A percentile compares a stretch with the other conserved stretches of the same genome.
Conservation (phyloP, 2,329 filamentous ascomycete genomes). For the Dothistroma pini region DNA sequence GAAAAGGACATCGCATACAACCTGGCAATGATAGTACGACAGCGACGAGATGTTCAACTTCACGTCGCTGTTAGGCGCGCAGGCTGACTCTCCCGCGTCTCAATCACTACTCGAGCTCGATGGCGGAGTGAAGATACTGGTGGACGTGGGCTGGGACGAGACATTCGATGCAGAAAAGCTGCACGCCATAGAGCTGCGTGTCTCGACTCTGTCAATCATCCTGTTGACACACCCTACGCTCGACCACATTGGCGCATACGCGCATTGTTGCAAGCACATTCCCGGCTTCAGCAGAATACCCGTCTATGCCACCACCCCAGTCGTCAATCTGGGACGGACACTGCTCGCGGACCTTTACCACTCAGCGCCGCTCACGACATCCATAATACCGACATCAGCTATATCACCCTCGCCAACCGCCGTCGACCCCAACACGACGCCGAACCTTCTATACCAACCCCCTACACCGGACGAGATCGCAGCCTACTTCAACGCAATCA, state of each 20-base stretch:
- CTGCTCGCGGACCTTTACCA: slow-evolving; percentile 88
- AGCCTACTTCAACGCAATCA: slow-evolving; percentile 84
- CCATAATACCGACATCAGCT: slow-evolving; percentile 69
- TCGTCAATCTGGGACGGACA: slow-evolving; percentile 88
- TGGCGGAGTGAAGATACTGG: slow-evolving; percentile 89
- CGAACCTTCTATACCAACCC: slow-evolving; percentile 60
- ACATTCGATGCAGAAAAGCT: slow-evolving; percentile 79
- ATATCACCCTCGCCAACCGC: slow-evolving; percentile 41
- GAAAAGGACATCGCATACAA: not conserved
- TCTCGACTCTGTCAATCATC: slow-evolving; percentile 87
- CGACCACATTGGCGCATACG: slow-evolving; percentile 87
- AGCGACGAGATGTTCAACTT: slow-evolving; percentile 85
- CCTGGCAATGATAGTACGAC: not conserved
- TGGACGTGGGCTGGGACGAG: slow-evolving; percentile 96
- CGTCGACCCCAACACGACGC: slow-evolving; percentile 53
- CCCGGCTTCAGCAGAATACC: slow-evolving; percentile 89
- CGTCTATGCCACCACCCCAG: slow-evolving; percentile 88
- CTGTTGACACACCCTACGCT: slow-evolving; percentile 92
- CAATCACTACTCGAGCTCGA: slow-evolving; percentile 97
- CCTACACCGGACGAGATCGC: slow-evolving; percentile 87
- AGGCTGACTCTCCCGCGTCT: slow-evolving; percentile 79
- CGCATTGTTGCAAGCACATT: slow-evolving; percentile 95
- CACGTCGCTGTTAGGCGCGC: slow-evolving; percentile 84
- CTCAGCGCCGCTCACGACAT: slow-evolving; percentile 82
- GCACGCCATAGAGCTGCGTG: slow-evolving; percentile 84